Base-by-base conservation (phyloP, 331 rosid species). In the Quercus tomentella region DNA sequence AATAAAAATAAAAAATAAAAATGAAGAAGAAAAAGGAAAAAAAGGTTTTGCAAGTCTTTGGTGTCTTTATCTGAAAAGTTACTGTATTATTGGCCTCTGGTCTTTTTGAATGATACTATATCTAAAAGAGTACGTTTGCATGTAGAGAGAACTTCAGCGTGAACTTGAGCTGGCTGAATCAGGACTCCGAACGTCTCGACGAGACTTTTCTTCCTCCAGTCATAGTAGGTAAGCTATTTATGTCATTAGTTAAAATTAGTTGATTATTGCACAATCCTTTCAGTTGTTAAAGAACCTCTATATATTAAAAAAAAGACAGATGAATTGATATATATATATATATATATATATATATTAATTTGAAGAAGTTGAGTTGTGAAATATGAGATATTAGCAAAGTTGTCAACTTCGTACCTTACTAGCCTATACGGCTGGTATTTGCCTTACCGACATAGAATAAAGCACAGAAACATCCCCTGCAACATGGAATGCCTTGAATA, bases 91-190 rank as follows among this genome's bases (percentile, higher is more conserved):
- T 71, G 73, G 69, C 72, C 76, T 68, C 52, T 66, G 66, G 69
- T 60, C 43, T 52, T 84, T 76, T 41, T 28, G 72, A 30, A 21
- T 56, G 58, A 21, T 74, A 60, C 56, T 31, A 77, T 70, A 70
- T 30, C 41, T 52, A 17, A 56, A 74, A 31, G 25, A 68, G 11
- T 74, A 56, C 45, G 30, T 87, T 73, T 82, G 55, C 68, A 75
- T 66, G 80, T 87, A 94, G 98, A 91, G 97, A 84, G 98, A 94
- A 76, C 94, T 92, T 81, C 97, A 92, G 90, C 92, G 94, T 66
- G 98, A 94, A 77, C 77, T 91, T 82, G 98, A 94, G 88, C 97
- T 89, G 89, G 97, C 89, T 22, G 98, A 94, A 87, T 89, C 97
- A 69, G 97, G 98, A 81, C 70, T 89, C 68, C 86, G 97, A 35